A percentile compares a stretch with the other conserved stretches of the same genome.
Evolutionary conservation across 129 eudicot species (phyloP).

Genomic region (Erigeron canadensis): DNA sequence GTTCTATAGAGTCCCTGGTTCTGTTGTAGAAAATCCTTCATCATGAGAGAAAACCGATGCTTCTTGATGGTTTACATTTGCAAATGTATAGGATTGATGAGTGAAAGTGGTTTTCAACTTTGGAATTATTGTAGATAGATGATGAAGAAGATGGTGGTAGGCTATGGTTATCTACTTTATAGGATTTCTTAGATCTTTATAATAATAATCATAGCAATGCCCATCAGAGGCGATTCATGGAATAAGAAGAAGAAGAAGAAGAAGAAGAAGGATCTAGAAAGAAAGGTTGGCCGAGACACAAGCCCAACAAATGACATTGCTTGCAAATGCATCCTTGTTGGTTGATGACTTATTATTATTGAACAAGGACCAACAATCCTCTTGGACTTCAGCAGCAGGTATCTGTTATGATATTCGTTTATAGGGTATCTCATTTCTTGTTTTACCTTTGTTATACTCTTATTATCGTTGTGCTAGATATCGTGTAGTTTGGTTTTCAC

Average conservation of each 20-base stretch:
- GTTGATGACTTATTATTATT: constrained; percentile 89
- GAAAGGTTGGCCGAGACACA: constrained; percentile 93
- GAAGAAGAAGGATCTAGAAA: constrained; percentile 65
- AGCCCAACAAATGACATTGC: constrained; percentile 93
- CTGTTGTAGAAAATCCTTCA: constrained; percentile 44
- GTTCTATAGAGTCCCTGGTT: constrained; percentile 30
- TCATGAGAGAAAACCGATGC: constrained; percentile 28
- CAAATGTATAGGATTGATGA: too few relatives aligned
- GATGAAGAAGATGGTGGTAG: too few relatives aligned
- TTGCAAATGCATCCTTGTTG: constrained; percentile 88
- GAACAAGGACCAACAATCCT: constrained; percentile 92
- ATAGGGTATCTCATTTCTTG: constrained; percentile 10
- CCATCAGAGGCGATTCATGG: too few relatives aligned
- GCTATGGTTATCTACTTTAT: too few relatives aligned
- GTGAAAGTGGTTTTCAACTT: too few relatives aligned
- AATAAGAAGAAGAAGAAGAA: constrained; percentile 91
- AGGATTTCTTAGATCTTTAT: too few relatives aligned
- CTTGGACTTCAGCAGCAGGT: constrained; percentile 92
- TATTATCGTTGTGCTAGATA: constrained; percentile 23
- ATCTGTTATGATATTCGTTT: constrained; percentile 66
- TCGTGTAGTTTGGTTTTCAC: neutral
- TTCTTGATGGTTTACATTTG: too few relatives aligned
- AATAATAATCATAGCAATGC: too few relatives aligned
- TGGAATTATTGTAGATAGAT: too few relatives aligned
- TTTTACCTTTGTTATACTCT: constrained; percentile 3